Conservation (phyloP, 257 asterid species). For the Paulownia fortunei region DNA sequence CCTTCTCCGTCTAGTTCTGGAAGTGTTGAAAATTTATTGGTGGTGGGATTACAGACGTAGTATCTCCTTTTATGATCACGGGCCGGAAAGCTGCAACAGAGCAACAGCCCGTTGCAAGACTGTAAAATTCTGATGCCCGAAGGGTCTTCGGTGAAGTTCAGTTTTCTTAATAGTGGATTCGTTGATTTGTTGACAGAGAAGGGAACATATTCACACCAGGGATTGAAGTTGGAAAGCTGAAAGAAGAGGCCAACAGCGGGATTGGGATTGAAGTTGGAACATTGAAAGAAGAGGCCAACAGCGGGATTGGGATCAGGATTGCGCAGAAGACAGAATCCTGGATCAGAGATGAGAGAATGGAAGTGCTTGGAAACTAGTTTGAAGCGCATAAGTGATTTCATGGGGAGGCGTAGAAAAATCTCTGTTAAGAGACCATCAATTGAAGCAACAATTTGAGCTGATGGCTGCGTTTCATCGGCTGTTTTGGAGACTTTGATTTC, state of each 20-base stretch:
- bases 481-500: neutral
- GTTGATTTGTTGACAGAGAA: neutral
- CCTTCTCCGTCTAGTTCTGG: neutral
- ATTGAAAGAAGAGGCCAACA: constrained; percentile 1
- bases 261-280: neutral
- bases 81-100: constrained; percentile 14
- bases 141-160: neutral
- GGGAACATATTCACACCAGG: constrained; percentile 23
- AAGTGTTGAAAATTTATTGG: constrained; percentile 5
- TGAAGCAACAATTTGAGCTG: constrained; percentile 28
- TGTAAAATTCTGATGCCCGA: constrained; percentile 28
- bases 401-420: constrained; percentile 38
- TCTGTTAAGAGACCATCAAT: constrained; percentile 40
- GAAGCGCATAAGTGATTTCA: constrained; percentile 36
- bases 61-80: too few species aligned
- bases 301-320: constrained; percentile 30
- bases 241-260: constrained; percentile 27
- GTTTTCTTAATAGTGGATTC: neutral
- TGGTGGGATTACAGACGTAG: constrained; percentile 41
- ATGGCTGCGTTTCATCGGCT: neutral
- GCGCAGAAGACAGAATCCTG: constrained; percentile 27
- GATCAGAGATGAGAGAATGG: constrained; percentile 37
- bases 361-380: constrained; percentile 44
- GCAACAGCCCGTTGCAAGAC: constrained; percentile 48
- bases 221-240: neutral